Evolutionary conservation across 2,329 filamentous ascomycete genomes (phyloP).

Genomic region (Sphaerulina populicola): DNA sequence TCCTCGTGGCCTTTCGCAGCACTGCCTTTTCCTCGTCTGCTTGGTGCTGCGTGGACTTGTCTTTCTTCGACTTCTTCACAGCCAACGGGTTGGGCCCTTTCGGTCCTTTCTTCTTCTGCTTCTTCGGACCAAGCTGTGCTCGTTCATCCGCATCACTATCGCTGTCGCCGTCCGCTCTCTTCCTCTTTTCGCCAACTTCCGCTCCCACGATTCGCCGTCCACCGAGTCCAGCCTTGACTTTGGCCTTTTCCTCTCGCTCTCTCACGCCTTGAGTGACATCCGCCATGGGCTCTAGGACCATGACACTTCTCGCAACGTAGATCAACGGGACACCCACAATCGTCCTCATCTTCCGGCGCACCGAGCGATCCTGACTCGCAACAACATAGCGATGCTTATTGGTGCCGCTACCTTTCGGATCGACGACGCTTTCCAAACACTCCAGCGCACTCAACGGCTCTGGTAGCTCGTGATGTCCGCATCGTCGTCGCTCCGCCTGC

Average conservation of each 20-base stretch:
- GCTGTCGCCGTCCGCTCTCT: constrained; percentile 25
- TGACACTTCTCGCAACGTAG: constrained; percentile 70
- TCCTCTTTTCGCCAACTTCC: constrained; percentile 27
- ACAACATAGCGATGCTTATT: constrained; percentile 77
- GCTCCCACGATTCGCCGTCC: constrained; percentile 16
- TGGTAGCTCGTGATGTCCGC: constrained; percentile 67
- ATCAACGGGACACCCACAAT: constrained; percentile 66
- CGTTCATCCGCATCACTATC: constrained; percentile 22
- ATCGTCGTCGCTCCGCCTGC: constrained; percentile 64
- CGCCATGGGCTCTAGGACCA: constrained; percentile 73
- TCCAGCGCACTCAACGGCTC: constrained; percentile 61
- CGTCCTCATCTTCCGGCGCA: constrained; percentile 55
- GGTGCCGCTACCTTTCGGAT: constrained; percentile 59
- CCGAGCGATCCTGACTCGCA: constrained; percentile 60
- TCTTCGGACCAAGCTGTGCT: constrained; percentile 36
- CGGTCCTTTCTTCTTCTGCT: constrained; percentile 51
- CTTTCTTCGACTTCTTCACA: constrained; percentile 60
- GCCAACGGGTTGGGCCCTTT: constrained; percentile 65
- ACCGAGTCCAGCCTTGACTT: constrained; percentile 62
- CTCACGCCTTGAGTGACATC: constrained; percentile 55
- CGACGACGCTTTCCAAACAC: constrained; percentile 67
- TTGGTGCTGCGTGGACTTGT: constrained; percentile 19
- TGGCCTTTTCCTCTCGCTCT: constrained; percentile 61
- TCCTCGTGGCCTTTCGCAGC: constrained; percentile 23
- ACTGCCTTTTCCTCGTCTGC: constrained; percentile 19